phyloP scores from a whole-genome alignment of 345 rosid genomes.

The Lumnitzera littorea region DNA sequence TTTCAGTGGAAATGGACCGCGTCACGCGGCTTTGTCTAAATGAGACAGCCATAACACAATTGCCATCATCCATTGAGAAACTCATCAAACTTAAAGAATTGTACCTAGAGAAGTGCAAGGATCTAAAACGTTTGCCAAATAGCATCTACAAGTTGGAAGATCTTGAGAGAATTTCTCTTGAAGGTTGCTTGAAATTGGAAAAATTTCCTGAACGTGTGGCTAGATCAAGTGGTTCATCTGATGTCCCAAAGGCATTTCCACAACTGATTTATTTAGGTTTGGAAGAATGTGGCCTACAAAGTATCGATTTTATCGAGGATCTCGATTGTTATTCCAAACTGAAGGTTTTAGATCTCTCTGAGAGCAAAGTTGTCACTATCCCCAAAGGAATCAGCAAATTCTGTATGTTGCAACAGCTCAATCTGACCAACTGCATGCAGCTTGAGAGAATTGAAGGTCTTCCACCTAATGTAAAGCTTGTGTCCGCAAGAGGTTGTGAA shows the following conservation, averaged over 20 bases:
- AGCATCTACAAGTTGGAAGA: background rate
- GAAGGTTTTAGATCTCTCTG: background rate
- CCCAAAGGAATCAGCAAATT: background rate
- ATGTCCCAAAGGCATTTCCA: background rate
- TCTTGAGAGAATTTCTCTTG: background rate
- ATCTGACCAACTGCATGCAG: background rate
- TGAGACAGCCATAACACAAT: conserved; percentile 1
- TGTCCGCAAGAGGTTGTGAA: background rate
- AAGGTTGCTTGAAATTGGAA: background rate
- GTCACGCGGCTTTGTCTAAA: background rate
- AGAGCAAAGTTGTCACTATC: background rate
- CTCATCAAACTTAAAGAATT: background rate
- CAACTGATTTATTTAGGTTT: background rate
- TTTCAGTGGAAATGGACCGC: background rate
- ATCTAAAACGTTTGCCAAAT: background rate
- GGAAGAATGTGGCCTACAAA: too few species aligned
- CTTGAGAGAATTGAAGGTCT: background rate
- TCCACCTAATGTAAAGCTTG: background rate
- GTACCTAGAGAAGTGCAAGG: background rate
- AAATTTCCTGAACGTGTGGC: background rate
- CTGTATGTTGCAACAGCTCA: background rate
- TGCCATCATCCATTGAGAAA: background rate
- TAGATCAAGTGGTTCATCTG: background rate
- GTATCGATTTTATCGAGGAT: too few species aligned
- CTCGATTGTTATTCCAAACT: background rate